phyloP scores from a whole-genome alignment of 1,284 basidiomycete genomes.

The Ustilago crameri region DNA sequence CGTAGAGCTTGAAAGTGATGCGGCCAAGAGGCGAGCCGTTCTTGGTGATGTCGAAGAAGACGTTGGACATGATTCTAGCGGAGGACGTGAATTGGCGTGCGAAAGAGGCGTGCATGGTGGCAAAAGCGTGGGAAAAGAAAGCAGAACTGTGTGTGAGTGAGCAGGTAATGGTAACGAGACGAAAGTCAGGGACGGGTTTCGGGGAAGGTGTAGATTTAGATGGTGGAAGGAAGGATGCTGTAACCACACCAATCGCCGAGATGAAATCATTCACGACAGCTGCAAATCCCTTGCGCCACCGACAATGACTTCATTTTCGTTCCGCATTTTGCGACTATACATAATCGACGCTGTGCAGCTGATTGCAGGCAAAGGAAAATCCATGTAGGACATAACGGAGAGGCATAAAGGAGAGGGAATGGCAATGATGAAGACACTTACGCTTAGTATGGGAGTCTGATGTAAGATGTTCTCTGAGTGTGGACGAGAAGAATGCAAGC shows the following conservation, averaged over 20 bases:
- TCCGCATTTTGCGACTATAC: too few relatives aligned
- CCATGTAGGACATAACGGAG: too few relatives aligned
- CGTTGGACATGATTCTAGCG: slow-evolving; percentile 70
- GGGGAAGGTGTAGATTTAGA: slow-evolving; percentile 1
- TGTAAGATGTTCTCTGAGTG: slow-evolving; percentile 7
- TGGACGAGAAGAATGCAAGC: background rate
- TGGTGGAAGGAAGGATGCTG: background rate
- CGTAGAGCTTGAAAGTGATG: slow-evolving; percentile 64
- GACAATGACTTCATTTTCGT: too few relatives aligned
- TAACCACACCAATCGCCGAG: too few relatives aligned
- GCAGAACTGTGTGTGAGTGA: slow-evolving; percentile 53
- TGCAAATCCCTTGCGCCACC: too few relatives aligned
- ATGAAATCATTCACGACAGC: background rate
- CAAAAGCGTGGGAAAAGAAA: background rate
- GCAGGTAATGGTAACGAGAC: slow-evolving; percentile 22
- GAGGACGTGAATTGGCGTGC: slow-evolving; percentile 61
- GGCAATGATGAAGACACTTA: slow-evolving; percentile 20
- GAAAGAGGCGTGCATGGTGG: slow-evolving; percentile 52
- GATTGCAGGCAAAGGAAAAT: too few relatives aligned
- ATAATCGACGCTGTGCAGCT: too few relatives aligned
- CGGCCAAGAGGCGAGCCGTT: slow-evolving; percentile 67
- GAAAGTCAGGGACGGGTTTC: background rate
- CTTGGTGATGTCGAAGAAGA: slow-evolving; percentile 78
- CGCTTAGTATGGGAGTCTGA: slow-evolving; percentile 10
- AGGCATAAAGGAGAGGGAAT: background rate